Percentiles rank a stretch among this genome's conserved stretches.
phyloP scores from a whole-genome alignment of 768 basidiomycete species.

The Mycena chlorophos region DNA sequence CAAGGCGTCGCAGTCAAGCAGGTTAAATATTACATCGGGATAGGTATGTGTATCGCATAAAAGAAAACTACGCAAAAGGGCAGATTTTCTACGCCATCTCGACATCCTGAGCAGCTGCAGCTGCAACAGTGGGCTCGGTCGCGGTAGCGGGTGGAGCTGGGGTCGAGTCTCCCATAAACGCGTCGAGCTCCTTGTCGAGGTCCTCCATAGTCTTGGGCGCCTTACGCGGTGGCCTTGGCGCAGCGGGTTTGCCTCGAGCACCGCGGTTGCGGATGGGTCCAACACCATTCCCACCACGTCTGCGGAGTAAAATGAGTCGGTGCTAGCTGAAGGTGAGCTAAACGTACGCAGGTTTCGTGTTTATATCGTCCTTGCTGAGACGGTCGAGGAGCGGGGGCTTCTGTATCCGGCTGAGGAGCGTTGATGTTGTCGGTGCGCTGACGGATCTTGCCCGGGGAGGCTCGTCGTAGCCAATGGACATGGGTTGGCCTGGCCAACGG shows the following conservation, averaged over 20 bases:
- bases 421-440: constrained; percentile 54
- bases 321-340: background rate
- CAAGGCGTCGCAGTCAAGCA: background rate
- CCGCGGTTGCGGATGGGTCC: constrained; percentile 54
- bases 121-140: constrained; percentile 16
- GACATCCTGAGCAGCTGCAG: constrained; percentile 45
- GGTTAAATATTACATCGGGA: background rate
- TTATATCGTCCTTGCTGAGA: constrained; percentile 48
- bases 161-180: constrained; percentile 71
- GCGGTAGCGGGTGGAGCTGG: constrained; percentile 26
- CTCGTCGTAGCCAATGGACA: constrained; percentile 66
- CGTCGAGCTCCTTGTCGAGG: constrained; percentile 85
- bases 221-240: constrained; percentile 33
- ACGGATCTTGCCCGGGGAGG: constrained; percentile 47
- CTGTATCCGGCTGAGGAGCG: constrained; percentile 73
- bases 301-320: background rate
- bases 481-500: constrained; percentile 63
- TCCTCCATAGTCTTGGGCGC: constrained; percentile 79
- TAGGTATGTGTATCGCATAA: background rate
- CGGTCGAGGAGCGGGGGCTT: constrained; percentile 72
- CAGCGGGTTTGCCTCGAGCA: constrained; percentile 29
- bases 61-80: background rate
- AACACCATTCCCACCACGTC: constrained; percentile 29
- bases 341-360: constrained; percentile 41
- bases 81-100: constrained; percentile 57